Base-by-base conservation (phyloP, 495 filamentous ascomycete species). In the Aspergillus indologenus region DNA sequence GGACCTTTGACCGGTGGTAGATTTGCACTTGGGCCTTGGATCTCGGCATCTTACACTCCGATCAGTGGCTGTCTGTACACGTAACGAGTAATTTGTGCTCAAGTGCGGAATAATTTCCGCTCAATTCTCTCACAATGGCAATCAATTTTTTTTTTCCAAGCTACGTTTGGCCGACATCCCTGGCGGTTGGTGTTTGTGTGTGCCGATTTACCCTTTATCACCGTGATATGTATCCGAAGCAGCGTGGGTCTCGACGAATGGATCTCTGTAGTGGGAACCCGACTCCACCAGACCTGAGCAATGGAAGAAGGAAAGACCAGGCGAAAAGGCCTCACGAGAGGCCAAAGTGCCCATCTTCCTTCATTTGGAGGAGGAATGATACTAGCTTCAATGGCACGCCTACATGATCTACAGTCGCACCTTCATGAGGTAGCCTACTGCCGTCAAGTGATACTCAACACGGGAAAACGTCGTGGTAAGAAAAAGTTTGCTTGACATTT, bases 191-290 rank as follows among this genome's bases (percentile, higher is more conserved):
- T n/a, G n/a, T 12, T 22, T 23, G 19, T n/a, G 43, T 29, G 58
- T 56, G 58, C 58, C 53, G 58, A 56, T 47, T 56, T 45, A 24
- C 23, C 54, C 53, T 48, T n/a, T 53, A 57, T 51, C 34, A 26
- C 53, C 46, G 46, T 61, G 54, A 53, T 53, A 57, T 52, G 59
- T 56, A 61, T 57, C 59, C 53, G 59, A 61, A 11, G 45, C 44
- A 15, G 48, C 23, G 48, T 51, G 23, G 24, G 48, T 23, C 23
- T 11, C 5, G 34, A 11, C 5, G 34, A 40, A 40, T 31, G 23
- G 48, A 51, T 51, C 48, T 18, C 23, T 14, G 14, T 15, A 14
- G 34, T 40, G 34, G 34, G 34, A 40, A 40, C 34, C 12, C 34
- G 34, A 40, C 34, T 40, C 34, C 34, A 40, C 34, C 34, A 40